Conservation (phyloP, 208 protist genomes). For the Blechomonas ayalai region DNA sequence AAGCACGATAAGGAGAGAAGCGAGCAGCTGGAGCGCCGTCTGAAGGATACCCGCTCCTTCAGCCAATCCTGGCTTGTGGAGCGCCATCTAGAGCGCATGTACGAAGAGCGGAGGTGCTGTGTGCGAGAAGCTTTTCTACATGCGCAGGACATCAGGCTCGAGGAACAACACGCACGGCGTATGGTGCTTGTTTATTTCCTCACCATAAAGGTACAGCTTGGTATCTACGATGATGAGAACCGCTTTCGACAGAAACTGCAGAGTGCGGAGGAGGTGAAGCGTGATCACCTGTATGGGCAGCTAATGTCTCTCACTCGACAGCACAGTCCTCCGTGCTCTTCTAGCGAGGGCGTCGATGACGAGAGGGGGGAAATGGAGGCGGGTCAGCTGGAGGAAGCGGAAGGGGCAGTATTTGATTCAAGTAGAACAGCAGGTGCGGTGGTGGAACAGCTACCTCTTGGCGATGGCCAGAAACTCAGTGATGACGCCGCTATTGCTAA, state of each 20-base stretch:
- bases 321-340: too few species aligned
- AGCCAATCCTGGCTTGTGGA: conserved; percentile 24
- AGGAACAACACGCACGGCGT: conserved; percentile 12
- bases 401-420: too few species aligned
- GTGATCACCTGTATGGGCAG: too few species aligned
- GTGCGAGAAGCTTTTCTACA: conserved; percentile 14
- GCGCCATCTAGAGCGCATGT: conserved; percentile 17
- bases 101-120: conserved; percentile 16
- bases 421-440: too few species aligned
- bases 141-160: conserved; percentile 6
- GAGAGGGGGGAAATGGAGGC: too few species aligned
- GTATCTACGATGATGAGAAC: too few species aligned
- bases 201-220: not conserved
- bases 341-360: too few species aligned
- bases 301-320: too few species aligned
- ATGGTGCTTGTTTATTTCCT: not conserved
- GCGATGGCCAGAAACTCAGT: too few species aligned
- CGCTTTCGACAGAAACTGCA: not conserved
- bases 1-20: conserved; percentile 9
- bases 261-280: not conserved
- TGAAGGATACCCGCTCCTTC: conserved; percentile 11
- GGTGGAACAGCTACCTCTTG: too few species aligned
- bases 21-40: conserved; percentile 3
- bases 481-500: too few species aligned
- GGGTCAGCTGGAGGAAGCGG: too few species aligned